A percentile compares a stretch with the other conserved stretches of the same genome.
phyloP scores from a whole-genome alignment of 2,329 filamentous ascomycete species.

The Pleoardoris graminearum region DNA sequence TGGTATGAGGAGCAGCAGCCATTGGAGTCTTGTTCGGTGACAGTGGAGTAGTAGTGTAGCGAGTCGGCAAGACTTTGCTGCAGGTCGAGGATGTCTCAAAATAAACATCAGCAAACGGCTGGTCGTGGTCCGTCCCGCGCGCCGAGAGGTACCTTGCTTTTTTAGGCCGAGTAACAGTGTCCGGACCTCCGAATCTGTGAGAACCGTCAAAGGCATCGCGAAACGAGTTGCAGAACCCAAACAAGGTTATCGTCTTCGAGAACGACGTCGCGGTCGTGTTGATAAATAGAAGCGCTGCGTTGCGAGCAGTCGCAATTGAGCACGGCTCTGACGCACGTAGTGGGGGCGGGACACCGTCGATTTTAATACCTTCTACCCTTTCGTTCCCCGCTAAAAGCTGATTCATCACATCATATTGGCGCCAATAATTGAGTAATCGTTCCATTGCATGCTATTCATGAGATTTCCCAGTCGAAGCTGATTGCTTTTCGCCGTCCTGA shows the following conservation, averaged over 20 bases:
- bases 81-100: slow-evolving; percentile 57
- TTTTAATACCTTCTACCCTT: too few species aligned
- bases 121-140: too few species aligned
- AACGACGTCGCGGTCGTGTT: slow-evolving; percentile 9
- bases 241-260: neutral
- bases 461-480: slow-evolving; percentile 28
- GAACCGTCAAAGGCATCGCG: slow-evolving; percentile 62
- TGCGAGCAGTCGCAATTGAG: neutral
- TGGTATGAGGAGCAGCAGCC: slow-evolving; percentile 64
- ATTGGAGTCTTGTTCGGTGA: slow-evolving; percentile 58
- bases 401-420: slow-evolving; percentile 17
- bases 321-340: slow-evolving; percentile 5
- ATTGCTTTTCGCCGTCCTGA: slow-evolving; percentile 46
- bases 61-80: slow-evolving; percentile 63
- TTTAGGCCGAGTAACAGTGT: slow-evolving; percentile 59
- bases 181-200: slow-evolving; percentile 61
- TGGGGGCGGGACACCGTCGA: slow-evolving; percentile 27
- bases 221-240: neutral
- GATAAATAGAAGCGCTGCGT: neutral
- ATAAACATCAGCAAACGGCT: neutral
- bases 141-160: slow-evolving; percentile 46
- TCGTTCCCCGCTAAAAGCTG: slow-evolving; percentile 12
- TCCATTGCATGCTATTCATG: slow-evolving; percentile 41
- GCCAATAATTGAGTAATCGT: slow-evolving; percentile 19
- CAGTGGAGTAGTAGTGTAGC: slow-evolving; percentile 67